Conservation (phyloP, 495 filamentous ascomycete species). For the Hypomontagnella monticulosa region DNA sequence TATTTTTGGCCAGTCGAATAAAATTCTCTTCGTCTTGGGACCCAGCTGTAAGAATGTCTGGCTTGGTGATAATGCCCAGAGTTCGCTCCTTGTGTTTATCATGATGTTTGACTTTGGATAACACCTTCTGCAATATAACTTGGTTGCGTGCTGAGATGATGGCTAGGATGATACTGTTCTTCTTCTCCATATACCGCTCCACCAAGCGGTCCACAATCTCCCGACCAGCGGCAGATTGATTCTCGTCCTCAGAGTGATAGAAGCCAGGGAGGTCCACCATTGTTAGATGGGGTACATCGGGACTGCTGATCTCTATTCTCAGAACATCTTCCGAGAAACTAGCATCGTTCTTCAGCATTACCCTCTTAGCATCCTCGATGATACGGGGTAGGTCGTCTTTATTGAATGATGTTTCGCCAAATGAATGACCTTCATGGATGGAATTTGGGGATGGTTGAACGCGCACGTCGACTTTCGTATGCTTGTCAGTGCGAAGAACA, state of each 20-base stretch:
- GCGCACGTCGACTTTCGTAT: slow-evolving; percentile 37
- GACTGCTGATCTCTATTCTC: slow-evolving; percentile 69
- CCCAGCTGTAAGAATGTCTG: slow-evolving; percentile 54
- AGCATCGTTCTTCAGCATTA: slow-evolving; percentile 46
- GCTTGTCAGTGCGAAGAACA: slow-evolving; percentile 54
- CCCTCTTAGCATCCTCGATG: slow-evolving; percentile 52
- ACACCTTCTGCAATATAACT: slow-evolving; percentile 59
- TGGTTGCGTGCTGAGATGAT: slow-evolving; percentile 65
- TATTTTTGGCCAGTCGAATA: slow-evolving; percentile 61
- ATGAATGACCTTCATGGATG: slow-evolving; percentile 31
- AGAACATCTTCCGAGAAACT: slow-evolving; percentile 70
- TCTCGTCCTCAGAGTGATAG: slow-evolving; percentile 57
- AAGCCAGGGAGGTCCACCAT: slow-evolving; percentile 75
- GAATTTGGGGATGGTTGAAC: slow-evolving; percentile 43
- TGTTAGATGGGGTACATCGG: slow-evolving; percentile 68
- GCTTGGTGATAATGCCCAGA: slow-evolving; percentile 69
- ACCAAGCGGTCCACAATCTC: slow-evolving; percentile 62
- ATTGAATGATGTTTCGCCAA: slow-evolving; percentile 45
- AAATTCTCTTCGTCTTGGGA: slow-evolving; percentile 56
- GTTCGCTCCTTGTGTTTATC: slow-evolving; percentile 62
- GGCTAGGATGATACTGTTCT: slow-evolving; percentile 66
- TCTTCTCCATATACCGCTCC: slow-evolving; percentile 65
- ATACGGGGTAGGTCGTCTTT: slow-evolving; percentile 55
- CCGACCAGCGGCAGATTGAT: slow-evolving; percentile 54
- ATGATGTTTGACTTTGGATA: slow-evolving; percentile 50